phyloP scores from a whole-genome alignment of 1,139 yeast genomes.

The Diutina pseudorugosa region DNA sequence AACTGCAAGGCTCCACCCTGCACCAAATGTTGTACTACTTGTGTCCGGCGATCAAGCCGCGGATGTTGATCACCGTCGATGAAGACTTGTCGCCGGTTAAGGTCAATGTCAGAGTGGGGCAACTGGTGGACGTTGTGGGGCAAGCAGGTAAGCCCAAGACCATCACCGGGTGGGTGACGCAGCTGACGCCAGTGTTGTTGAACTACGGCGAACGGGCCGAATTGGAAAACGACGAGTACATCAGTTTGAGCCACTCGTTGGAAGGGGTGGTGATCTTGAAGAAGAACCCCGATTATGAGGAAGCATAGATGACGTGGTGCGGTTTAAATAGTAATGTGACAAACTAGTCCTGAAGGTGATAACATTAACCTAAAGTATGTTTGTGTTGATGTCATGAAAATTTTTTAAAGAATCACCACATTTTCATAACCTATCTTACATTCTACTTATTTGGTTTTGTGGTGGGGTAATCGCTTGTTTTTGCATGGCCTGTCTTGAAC shows the following conservation, averaged over 20 bases:
- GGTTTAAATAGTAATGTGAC: background rate
- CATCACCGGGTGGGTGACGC: conserved; percentile 99
- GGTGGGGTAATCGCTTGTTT: too few relatives aligned
- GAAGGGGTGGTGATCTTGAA: conserved; percentile 90
- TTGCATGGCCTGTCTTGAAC: too few relatives aligned
- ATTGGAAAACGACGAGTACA: conserved; percentile 88
- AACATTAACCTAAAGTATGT: too few relatives aligned
- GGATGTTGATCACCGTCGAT: conserved; percentile 87
- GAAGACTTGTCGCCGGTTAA: conserved; percentile 79
- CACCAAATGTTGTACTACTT: conserved; percentile 72
- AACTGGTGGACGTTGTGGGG: conserved; percentile 97
- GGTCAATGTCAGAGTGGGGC: conserved; percentile 96
- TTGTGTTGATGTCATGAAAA: too few relatives aligned
- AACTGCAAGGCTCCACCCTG: conserved; percentile 45
- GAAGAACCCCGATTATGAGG: conserved; percentile 64
- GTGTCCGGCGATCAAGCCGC: conserved; percentile 84
- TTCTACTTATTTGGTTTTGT: too few relatives aligned
- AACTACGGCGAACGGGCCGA: conserved; percentile 96
- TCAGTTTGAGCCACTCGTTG: conserved; percentile 66
- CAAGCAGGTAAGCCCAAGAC: conserved; percentile 99
- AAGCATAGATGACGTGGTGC: background rate
- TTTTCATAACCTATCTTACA: too few relatives aligned
- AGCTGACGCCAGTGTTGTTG: conserved; percentile 88
- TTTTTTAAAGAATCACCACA: too few relatives aligned
- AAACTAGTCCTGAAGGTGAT: background rate